A percentile compares a stretch with the other conserved stretches of the same genome.
Conservation (phyloP, 495 filamentous ascomycete genomes). For the Ramalina intermedia region DNA sequence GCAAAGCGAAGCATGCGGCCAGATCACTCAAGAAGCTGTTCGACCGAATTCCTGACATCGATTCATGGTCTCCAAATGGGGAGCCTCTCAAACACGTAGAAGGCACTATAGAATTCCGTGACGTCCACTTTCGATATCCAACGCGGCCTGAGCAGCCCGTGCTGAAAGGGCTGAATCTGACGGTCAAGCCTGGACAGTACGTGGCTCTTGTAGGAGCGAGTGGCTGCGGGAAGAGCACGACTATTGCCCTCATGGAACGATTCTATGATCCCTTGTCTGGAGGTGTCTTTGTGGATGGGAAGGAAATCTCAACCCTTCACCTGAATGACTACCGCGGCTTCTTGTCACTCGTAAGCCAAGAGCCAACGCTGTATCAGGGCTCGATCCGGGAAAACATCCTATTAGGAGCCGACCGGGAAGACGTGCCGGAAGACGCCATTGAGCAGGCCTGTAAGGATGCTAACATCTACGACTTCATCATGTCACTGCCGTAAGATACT, state of each 20-base stretch:
- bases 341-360: conserved; percentile 71
- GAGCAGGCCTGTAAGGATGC: conserved; percentile 69
- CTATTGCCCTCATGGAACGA: conserved; percentile 64
- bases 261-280: conserved; percentile 75
- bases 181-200: conserved; percentile 61
- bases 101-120: conserved; percentile 60
- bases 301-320: conserved; percentile 59
- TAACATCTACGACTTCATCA: conserved; percentile 87
- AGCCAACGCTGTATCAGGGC: conserved; percentile 77
- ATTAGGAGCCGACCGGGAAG: conserved; percentile 46
- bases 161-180: conserved; percentile 57
- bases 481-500: conserved; percentile 40
- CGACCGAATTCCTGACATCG: conserved; percentile 62
- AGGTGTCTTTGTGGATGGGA: conserved; percentile 56
- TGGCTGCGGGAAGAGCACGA: conserved; percentile 75
- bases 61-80: conserved; percentile 68
- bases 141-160: conserved; percentile 69
- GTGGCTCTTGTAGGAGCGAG: conserved; percentile 69
- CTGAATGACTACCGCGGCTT: conserved; percentile 63
- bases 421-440: conserved; percentile 53
- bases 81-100: conserved; percentile 40
- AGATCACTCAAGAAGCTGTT: conserved; percentile 63
- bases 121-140: conserved; percentile 73
- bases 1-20: conserved; percentile 73
- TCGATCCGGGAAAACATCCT: conserved; percentile 74